A percentile compares a stretch with the other conserved stretches of the same genome.
phyloP scores from a whole-genome alignment of 202 grass and related monocot species.

The Hordeum pubiflorum region DNA sequence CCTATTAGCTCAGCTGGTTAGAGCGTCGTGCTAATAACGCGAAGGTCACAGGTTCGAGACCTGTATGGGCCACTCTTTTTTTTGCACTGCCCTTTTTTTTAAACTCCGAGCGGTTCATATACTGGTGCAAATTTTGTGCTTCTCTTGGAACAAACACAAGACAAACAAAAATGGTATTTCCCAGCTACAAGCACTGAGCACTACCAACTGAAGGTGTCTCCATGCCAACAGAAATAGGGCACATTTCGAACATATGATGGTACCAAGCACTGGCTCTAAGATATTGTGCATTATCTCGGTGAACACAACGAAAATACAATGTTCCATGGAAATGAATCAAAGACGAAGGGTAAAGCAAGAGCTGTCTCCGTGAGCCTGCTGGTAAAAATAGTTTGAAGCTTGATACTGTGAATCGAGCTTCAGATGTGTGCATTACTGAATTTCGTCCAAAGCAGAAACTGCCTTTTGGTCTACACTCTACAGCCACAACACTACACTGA shows the following conservation, averaged over 20 bases:
- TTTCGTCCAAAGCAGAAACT: background rate
- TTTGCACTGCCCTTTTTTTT: background rate
- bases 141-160: background rate
- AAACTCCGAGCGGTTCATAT: too few species aligned
- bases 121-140: background rate
- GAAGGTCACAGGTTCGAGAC: slow-evolving; percentile 50
- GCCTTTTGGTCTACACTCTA: background rate
- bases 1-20: slow-evolving; percentile 99
- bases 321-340: background rate
- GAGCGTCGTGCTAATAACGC: slow-evolving; percentile 97
- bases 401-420: background rate
- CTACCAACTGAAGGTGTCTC: background rate
- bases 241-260: background rate
- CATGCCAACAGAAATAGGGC: background rate
- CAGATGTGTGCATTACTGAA: background rate
- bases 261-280: background rate
- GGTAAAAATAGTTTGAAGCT: background rate
- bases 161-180: too few species aligned
- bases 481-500: background rate
- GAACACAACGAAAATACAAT: background rate
- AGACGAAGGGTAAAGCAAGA: background rate
- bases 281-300: background rate
- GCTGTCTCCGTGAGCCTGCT: background rate
- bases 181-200: too few species aligned
- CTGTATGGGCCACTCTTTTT: background rate